Base-by-base conservation (phyloP, 148 eudicot genomes). In the Diospyros kaki region DNA sequence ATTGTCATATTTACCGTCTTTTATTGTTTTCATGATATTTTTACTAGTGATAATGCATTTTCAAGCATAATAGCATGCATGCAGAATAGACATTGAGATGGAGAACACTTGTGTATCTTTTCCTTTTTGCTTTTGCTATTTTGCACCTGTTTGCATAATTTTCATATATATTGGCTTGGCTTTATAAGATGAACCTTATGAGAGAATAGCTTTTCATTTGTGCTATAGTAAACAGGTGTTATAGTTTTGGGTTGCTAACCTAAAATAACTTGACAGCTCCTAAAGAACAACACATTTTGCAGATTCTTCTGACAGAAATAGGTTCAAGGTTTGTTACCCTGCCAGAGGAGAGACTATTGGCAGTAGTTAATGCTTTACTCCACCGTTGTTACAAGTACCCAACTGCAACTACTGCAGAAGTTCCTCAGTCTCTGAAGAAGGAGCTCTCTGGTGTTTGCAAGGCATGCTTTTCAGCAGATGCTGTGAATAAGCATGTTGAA, bases 361-460 rank as follows among this genome's bases (percentile, higher is more conserved):
- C 99, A 39, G 99, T 95, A 39, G 97, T 93, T 53, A 95, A 95
- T 78, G 99, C 97, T 69, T 72, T 95, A 81, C 94, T 95, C 58
- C 97, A 95, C 82, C 90, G 99, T 58, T 95, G 99, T 76, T 95
- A 95, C 72, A 95, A 95, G 80, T 95, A 95, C 76, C 99, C 99
- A 6, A 91, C 94, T 80, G 99, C 97, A 74, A 95, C 97, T 69
- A 93, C 98, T 38, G 94, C 94, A 44, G 99, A 95, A 89, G 99
- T 95, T 69, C 99, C 99, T 45, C 96, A 89, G 73, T 89, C 99
- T 76, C 94, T 95, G 55, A 93, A 93, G 81, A 95, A 95, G 86
- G 99, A 95, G 88, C 96, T 95, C 58, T 95, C 99, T 62, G 97
- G 99, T 72, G 97, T 93, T 79, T 93, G 99, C 81, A 85, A 89